Base-by-base conservation (phyloP, 1,284 basidiomycete genomes). In the Ceratobasidium sp. region DNA sequence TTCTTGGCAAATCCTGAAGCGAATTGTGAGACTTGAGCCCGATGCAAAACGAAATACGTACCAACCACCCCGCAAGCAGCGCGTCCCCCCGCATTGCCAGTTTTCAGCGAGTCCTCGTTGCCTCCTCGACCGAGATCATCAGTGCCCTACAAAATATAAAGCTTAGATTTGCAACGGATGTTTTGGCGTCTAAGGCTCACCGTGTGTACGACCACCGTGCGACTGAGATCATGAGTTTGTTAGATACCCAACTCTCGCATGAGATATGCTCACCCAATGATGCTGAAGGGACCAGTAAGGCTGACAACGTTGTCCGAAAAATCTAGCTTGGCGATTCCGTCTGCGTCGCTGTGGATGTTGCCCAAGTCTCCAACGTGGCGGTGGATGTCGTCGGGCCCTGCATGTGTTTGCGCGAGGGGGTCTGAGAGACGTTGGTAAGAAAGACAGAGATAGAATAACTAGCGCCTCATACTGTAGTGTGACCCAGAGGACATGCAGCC, bases 351-450 rank as follows among this genome's bases (percentile, higher is more conserved):
- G 77, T 85, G 78, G 78, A 94, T 87, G 80, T 94, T 91, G 46
- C 92, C 93, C 73, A 94, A 81, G 79, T 95, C 93, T 18, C 93
- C 92, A 30, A 91, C 87, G 80, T 94, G 93, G 75, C 92, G 84
- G 73, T 84, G 83, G 0, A 77, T 54, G 78, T 88, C 87, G 13
- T 80, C 79, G 26, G 87, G 91, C 4, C 85, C 88, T 71, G 92
- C 92, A 77, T 94, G 93, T 43, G 82, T 86, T 78, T 85, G 84
- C 41, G 81, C 83, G 79, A 85, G 85, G 0, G 91, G 91, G 82
- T 94, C 67, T 70, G 13, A 14, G 14, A 9, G 13, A 26, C 54
- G 30, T 32, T n/a, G n/a, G 43, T 38, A 14, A 41, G 30, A 41
- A 58, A 41, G 11, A 4, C 47, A 41, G 41, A 18, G 18, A 44